Conservation (phyloP, 129 eudicot species). For the Ambrosia trifida region DNA sequence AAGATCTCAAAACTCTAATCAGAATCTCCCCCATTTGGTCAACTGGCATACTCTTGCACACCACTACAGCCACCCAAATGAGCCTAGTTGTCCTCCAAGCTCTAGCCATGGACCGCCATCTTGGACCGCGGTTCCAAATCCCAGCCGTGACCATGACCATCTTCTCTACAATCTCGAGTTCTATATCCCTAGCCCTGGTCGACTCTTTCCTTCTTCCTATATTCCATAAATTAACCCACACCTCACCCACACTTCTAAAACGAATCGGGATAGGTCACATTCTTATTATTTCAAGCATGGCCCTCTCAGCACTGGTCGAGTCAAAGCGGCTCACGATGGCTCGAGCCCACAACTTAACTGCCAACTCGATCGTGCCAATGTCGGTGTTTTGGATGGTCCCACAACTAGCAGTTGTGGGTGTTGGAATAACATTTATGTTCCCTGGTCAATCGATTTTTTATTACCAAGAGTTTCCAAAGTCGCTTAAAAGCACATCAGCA, state of each 20-base stretch:
- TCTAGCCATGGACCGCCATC: slow-evolving; percentile 52
- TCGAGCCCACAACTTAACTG: slow-evolving; percentile 12
- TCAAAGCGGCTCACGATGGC: slow-evolving; percentile 45
- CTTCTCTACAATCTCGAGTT: slow-evolving; percentile 37
- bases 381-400: slow-evolving; percentile 68
- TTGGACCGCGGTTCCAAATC: slow-evolving; percentile 44
- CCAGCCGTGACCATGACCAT: slow-evolving; percentile 53
- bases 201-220: slow-evolving; percentile 44
- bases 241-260: slow-evolving; percentile 44
- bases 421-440: slow-evolving; percentile 60
- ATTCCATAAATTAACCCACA: slow-evolving; percentile 34
- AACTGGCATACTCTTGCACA: slow-evolving; percentile 43
- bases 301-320: slow-evolving; percentile 56
- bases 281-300: slow-evolving; percentile 57
- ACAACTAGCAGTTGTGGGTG: slow-evolving; percentile 46
- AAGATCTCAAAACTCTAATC: slow-evolving; percentile 48
- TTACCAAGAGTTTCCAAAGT: slow-evolving; percentile 62
- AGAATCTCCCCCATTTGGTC: slow-evolving; percentile 53
- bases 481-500: slow-evolving; percentile 52
- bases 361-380: slow-evolving; percentile 30
- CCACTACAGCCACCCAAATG: slow-evolving; percentile 47
- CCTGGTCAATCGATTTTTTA: slow-evolving; percentile 55
- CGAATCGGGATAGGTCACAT: slow-evolving; percentile 67
- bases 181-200: slow-evolving; percentile 33
- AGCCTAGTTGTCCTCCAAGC: slow-evolving; percentile 61